These are phyloP conservation scores for Elaeagnus macrophylla DNA, from an alignment of 306 rosid genomes.

Conservation along the genomic window DNA sequence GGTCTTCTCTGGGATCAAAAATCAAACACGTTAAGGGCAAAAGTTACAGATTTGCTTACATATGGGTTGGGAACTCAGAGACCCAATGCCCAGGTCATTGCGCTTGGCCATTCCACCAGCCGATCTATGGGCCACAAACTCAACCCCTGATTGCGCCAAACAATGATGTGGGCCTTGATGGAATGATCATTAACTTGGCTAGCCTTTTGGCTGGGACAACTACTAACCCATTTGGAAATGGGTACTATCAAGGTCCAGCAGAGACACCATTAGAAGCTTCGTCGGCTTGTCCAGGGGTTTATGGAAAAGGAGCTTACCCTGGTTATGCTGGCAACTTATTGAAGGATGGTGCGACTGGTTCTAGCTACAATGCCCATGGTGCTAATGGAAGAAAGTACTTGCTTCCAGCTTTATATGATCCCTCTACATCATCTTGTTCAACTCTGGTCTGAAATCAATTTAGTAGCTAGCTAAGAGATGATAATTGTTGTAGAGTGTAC, in stretches of 20 bases:
- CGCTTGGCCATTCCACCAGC: slow-evolving; percentile 15
- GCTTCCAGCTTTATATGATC: slow-evolving; percentile 53
- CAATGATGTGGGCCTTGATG: slow-evolving; percentile 65
- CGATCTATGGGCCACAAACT: slow-evolving; percentile 48
- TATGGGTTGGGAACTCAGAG: no score
- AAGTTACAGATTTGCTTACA: no score
- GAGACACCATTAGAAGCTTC: slow-evolving; percentile 62
- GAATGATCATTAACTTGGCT: slow-evolving; percentile 50
- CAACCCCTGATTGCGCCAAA: slow-evolving; percentile 49
- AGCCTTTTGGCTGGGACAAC: slow-evolving; percentile 43
- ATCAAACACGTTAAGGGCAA: no score
- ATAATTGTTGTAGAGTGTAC: neutral
- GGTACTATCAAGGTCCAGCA: slow-evolving; percentile 52
- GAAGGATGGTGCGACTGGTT: slow-evolving; percentile 35
- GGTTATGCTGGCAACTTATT: slow-evolving; percentile 45
- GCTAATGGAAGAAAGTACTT: slow-evolving; percentile 41
- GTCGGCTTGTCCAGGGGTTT: slow-evolving; percentile 50
- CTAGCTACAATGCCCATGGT: slow-evolving; percentile 51
- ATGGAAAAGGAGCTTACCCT: slow-evolving; percentile 55
- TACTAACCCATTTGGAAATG: slow-evolving; percentile 52
- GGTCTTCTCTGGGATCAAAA: no score
- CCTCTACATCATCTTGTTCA: slow-evolving; percentile 39
- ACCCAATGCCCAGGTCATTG: slow-evolving; percentile 57
- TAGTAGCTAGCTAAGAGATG: neutral
- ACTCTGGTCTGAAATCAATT: slow-evolving; percentile 22